phyloP scores from a whole-genome alignment of 1,139 yeast genomes.

The Zygoascus sp. region DNA sequence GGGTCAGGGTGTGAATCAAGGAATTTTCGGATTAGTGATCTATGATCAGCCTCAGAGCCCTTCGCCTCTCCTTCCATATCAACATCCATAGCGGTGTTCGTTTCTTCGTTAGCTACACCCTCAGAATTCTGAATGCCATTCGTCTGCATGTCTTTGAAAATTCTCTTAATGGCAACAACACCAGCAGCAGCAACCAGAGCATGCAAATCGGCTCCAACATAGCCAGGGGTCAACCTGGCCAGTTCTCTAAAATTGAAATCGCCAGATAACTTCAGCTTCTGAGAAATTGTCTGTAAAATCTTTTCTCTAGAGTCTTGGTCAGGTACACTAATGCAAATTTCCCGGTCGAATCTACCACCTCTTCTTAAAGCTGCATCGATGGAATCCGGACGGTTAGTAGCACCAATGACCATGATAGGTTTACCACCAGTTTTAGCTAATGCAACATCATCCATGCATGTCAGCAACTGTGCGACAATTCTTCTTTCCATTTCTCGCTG shows the following conservation, averaged over 20 bases:
- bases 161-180: constrained; percentile 86
- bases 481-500: constrained; percentile 98
- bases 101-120: constrained; percentile 10
- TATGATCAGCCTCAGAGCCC: constrained; percentile 13
- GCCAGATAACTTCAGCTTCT: constrained; percentile 60
- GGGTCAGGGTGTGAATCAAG: constrained; percentile 74
- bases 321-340: constrained; percentile 89
- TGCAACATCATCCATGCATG: constrained; percentile 89
- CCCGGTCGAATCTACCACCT: constrained; percentile 96
- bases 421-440: constrained; percentile 85
- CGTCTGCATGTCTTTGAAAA: constrained; percentile 43
- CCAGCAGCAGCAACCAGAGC: constrained; percentile 96
- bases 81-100: constrained; percentile 16
- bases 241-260: constrained; percentile 62
- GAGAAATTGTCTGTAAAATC: constrained; percentile 65
- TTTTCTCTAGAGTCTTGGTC: constrained; percentile 76
- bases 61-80: constrained; percentile 14
- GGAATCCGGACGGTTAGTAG: constrained; percentile 95
- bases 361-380: constrained; percentile 93
- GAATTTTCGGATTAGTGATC: constrained; percentile 44
- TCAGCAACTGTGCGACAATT: constrained; percentile 89
- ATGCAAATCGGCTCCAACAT: constrained; percentile 95
- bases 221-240: constrained; percentile 95
- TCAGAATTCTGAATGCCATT: constrained; percentile 10
- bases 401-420: constrained; percentile 94